phyloP scores from a whole-genome alignment of 306 rosid species.

The Echinosophora koreensis region DNA sequence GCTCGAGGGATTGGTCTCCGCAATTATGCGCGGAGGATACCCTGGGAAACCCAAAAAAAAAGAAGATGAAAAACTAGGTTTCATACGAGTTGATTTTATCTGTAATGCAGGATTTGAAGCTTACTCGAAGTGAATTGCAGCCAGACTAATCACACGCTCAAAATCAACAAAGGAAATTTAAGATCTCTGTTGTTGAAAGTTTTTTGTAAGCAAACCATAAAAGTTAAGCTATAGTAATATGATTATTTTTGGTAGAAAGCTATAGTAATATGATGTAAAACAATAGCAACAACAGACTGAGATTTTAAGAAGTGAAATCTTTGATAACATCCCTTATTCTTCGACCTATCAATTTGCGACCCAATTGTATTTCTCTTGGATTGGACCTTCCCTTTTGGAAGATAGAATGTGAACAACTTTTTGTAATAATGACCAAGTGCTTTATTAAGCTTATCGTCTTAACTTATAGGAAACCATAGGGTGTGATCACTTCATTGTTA shows the following conservation, averaged over 20 bases:
- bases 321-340: constrained; percentile 39
- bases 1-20: too few relatives aligned
- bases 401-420: constrained; percentile 12
- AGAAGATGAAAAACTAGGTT: too few relatives aligned
- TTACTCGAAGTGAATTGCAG: too few relatives aligned
- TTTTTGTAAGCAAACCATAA: constrained; percentile 1
- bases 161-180: constrained; percentile 32
- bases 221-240: too few relatives aligned
- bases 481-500: not conserved
- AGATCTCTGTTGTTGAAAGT: constrained; percentile 32
- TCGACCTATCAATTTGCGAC: constrained; percentile 41
- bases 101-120: too few relatives aligned
- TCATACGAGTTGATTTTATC: too few relatives aligned
- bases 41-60: too few relatives aligned
- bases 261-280: not conserved
- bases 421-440: constrained; percentile 9
- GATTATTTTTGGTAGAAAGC: too few relatives aligned
- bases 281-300: constrained; percentile 30
- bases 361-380: not conserved
- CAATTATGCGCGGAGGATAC: too few relatives aligned
- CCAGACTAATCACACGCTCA: not conserved
- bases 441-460: constrained; percentile 38
- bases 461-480: constrained; percentile 1
- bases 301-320: constrained; percentile 39
- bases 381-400: constrained; percentile 2